Percentiles rank a stretch among this genome's conserved stretches.
Conservation (phyloP, 768 basidiomycete species). For the Amanita phalloides region DNA sequence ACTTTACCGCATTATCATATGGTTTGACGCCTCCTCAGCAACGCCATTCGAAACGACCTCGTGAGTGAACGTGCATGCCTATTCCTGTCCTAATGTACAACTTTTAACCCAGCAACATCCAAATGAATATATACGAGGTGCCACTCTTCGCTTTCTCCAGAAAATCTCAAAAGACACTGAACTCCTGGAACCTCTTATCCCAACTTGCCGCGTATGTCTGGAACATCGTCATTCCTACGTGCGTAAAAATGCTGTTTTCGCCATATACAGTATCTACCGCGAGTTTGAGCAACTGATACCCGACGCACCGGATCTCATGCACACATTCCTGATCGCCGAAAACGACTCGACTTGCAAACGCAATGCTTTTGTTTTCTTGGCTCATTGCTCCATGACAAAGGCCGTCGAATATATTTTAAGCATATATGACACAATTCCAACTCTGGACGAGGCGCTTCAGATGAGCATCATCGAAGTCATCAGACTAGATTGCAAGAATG, state of each 20-base stretch:
- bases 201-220: constrained; percentile 85
- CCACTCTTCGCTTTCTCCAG: constrained; percentile 92
- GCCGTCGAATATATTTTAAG: constrained; percentile 87
- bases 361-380: constrained; percentile 94
- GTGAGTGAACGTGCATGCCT: constrained; percentile 32
- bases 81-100: constrained; percentile 7
- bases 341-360: constrained; percentile 94
- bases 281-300: constrained; percentile 92
- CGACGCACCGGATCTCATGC: constrained; percentile 91
- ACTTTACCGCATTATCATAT: constrained; percentile 1
- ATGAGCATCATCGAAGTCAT: constrained; percentile 95
- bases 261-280: constrained; percentile 89
- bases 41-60: constrained; percentile 95
- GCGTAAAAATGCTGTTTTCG: constrained; percentile 96
- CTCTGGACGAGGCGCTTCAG: constrained; percentile 87
- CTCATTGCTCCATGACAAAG: constrained; percentile 75
- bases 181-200: constrained; percentile 90
- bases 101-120: constrained; percentile 75
- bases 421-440: constrained; percentile 73
- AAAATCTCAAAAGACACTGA: constrained; percentile 92
- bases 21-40: constrained; percentile 35
- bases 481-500: constrained; percentile 76
- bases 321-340: constrained; percentile 93
- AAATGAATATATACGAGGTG: constrained; percentile 98
- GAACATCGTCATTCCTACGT: constrained; percentile 98